Evolutionary conservation across 345 rosid genomes (phyloP).

Genomic region (Eucalyptus victrix): DNA sequence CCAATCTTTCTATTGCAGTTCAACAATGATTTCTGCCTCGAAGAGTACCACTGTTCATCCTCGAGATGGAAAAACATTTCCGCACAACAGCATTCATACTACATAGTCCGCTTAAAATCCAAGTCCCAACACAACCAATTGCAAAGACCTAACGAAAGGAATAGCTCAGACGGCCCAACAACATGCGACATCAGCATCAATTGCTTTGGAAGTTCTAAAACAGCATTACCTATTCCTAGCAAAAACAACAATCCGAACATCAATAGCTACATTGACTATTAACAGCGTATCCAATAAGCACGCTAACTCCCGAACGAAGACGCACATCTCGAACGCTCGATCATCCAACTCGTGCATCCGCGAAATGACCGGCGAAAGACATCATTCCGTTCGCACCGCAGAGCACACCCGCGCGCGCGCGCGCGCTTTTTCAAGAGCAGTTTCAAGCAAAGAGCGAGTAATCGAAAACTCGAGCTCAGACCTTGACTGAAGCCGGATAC

Average conservation of each 20-base stretch:
- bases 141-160: not conserved
- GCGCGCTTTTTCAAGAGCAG: not conserved
- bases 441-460: not conserved
- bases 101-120: not conserved
- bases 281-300: not conserved
- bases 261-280: not conserved
- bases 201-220: not conserved
- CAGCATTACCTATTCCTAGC: not conserved
- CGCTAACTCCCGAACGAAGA: not conserved
- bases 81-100: not conserved
- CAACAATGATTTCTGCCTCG: not conserved
- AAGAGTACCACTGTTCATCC: not conserved
- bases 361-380: not conserved
- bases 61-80: not conserved
- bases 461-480: not conserved
- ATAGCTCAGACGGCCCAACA: not conserved
- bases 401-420: not conserved
- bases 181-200: not conserved
- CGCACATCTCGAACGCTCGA: not conserved
- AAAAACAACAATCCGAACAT: not conserved
- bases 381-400: not conserved
- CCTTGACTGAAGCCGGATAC: conserved; percentile 90
- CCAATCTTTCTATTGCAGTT: not conserved
- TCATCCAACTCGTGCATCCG: not conserved
- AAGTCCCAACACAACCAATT: not conserved